Percentiles rank a stretch among this genome's conserved stretches.
These are phyloP conservation scores for Oenanthe javanica DNA, from an alignment of 140 eudicot genomes.

Conservation along the genomic window DNA sequence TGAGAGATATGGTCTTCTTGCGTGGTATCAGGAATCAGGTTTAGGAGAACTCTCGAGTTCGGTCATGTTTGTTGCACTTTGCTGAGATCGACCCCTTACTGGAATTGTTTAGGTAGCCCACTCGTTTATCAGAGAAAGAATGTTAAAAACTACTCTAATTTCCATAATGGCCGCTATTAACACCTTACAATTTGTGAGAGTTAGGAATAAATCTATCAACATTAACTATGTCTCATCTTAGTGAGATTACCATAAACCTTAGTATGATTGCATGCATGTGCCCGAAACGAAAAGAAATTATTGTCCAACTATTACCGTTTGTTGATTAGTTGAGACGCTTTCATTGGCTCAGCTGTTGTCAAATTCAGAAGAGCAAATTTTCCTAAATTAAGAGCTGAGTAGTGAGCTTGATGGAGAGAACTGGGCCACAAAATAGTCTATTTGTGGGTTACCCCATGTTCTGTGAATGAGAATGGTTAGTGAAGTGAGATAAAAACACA, in stretches of 20 bases:
- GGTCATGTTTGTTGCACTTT: too few species aligned
- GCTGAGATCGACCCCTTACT: too few species aligned
- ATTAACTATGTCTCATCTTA: not conserved
- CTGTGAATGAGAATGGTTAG: constrained; percentile 28
- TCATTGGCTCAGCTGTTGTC: not conserved
- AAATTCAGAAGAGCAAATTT: not conserved
- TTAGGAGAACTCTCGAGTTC: not conserved
- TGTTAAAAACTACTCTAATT: not conserved
- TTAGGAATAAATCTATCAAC: constrained; percentile 2
- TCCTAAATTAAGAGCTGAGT: constrained; percentile 2
- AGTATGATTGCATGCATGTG: constrained; percentile 3
- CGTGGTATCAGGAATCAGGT: not conserved
- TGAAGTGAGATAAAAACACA: constrained; percentile 17
- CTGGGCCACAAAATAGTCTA: constrained; percentile 5
- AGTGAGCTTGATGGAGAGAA: not conserved
- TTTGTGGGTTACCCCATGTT: constrained; percentile 28
- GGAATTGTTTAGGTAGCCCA: too few species aligned
- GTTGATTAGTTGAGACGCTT: not conserved
- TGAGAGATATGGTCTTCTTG: not conserved
- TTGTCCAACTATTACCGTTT: not conserved
- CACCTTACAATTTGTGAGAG: not conserved
- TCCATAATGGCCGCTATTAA: not conserved
- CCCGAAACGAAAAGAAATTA: not conserved
- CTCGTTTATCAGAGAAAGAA: not conserved
- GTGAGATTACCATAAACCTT: not conserved